Evolutionary conservation across 192 early-diverging fungal species (phyloP).

Genomic region (Coemansia sp.): DNA sequence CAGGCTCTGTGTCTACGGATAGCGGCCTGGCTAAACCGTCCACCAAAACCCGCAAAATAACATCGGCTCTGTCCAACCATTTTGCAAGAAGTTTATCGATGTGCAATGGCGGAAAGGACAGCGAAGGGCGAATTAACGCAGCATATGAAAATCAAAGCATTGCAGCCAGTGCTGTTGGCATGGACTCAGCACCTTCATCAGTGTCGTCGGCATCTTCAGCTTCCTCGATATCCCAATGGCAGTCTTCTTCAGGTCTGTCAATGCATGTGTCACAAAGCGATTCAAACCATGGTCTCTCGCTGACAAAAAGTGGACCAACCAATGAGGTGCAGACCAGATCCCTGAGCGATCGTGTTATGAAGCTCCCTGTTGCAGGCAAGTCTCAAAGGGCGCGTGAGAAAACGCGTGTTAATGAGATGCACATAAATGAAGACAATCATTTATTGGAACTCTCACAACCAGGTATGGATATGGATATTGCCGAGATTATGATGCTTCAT

Average conservation of each 20-base stretch:
- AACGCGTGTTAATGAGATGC: not conserved
- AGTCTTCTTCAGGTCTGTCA: conserved; percentile 9
- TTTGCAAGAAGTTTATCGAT: conserved; percentile 54
- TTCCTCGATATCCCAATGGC: conserved; percentile 19
- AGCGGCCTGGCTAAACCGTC: conserved; percentile 22
- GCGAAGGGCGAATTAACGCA: not conserved
- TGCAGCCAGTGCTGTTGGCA: not conserved
- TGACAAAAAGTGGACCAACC: not conserved
- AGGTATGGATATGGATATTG: conserved; percentile 39
- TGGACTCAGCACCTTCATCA: conserved; percentile 18
- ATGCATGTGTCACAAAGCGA: conserved; percentile 2
- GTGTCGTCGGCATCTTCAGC: conserved; percentile 22
- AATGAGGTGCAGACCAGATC: not conserved
- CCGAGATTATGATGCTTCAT: conserved; percentile 7
- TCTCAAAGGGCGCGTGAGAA: conserved; percentile 40
- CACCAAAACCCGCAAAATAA: conserved; percentile 39
- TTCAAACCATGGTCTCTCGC: not conserved
- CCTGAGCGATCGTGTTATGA: conserved; percentile 14
- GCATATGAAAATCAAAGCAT: not conserved
- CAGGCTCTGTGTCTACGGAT: conserved; percentile 5
- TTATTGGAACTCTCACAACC: not conserved
- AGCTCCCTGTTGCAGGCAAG: conserved; percentile 17
- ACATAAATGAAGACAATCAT: not conserved
- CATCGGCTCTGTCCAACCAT: conserved; percentile 42
- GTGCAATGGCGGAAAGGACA: conserved; percentile 7